phyloP scores from a whole-genome alignment of 495 filamentous ascomycete genomes.

The Cercophora newfieldiana region DNA sequence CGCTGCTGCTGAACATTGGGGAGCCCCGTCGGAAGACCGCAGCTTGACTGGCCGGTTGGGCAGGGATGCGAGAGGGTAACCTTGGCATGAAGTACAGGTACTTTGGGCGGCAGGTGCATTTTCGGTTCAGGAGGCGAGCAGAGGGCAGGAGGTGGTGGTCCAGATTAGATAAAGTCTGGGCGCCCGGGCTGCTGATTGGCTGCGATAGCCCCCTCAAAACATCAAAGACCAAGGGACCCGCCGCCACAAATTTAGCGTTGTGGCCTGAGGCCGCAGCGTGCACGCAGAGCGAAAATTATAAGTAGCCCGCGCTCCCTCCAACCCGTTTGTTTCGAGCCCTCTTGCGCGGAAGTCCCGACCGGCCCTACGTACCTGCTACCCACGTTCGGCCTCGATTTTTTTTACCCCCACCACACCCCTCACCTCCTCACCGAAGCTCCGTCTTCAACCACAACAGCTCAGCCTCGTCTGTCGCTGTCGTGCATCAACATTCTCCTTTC shows the following conservation, averaged over 20 bases:
- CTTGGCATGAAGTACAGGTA: slow-evolving; percentile 33
- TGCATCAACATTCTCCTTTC: slow-evolving; percentile 24
- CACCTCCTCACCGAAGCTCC: slow-evolving; percentile 29
- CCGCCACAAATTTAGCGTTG: slow-evolving; percentile 34
- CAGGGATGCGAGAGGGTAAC: not conserved
- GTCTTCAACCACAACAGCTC: slow-evolving; percentile 32
- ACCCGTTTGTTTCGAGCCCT: slow-evolving; percentile 42
- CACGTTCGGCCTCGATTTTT: slow-evolving; percentile 40
- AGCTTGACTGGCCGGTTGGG: slow-evolving; percentile 13
- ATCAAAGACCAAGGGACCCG: slow-evolving; percentile 31
- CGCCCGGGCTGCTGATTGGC: slow-evolving; percentile 28
- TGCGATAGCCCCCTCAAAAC: slow-evolving; percentile 28
- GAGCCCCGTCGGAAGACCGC: slow-evolving; percentile 3
- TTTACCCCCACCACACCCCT: slow-evolving; percentile 39
- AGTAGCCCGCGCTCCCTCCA: slow-evolving; percentile 48
- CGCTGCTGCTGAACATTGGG: not conserved
- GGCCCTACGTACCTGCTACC: slow-evolving; percentile 44
- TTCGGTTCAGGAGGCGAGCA: slow-evolving; percentile 25
- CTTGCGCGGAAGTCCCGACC: slow-evolving; percentile 52
- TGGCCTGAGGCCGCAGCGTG: slow-evolving; percentile 34
- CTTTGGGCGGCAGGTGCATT: slow-evolving; percentile 26
- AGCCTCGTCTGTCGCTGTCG: slow-evolving; percentile 36
- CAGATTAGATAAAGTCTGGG: slow-evolving; percentile 31
- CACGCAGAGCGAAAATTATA: slow-evolving; percentile 46
- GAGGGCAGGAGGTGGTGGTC: slow-evolving; percentile 20